These are phyloP conservation scores for Trypanosoma mega DNA, from an alignment of 208 protist species.

Conservation along the genomic window DNA sequence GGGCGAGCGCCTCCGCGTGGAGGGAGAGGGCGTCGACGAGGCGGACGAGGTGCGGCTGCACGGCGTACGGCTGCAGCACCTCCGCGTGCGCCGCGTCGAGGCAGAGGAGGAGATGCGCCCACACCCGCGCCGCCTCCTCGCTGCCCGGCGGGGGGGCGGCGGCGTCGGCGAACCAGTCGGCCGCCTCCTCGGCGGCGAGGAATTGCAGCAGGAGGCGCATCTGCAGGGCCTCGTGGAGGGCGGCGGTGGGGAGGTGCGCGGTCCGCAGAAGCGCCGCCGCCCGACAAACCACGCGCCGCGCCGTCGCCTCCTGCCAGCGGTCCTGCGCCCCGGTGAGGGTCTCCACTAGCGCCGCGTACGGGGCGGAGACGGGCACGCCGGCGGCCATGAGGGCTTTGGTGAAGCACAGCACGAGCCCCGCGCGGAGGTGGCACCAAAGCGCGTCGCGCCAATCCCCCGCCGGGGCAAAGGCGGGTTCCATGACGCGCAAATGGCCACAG, in stretches of 20 bases:
- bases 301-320: conserved; percentile 49
- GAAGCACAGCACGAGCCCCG: conserved; percentile 65
- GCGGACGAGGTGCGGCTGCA: conserved; percentile 53
- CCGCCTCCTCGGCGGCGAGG: conserved; percentile 31
- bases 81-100: conserved; percentile 67
- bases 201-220: conserved; percentile 78
- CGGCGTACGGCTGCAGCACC: conserved; percentile 42
- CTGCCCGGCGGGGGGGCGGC: conserved; percentile 17
- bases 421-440: conserved; percentile 75
- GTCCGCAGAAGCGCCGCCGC: conserved; percentile 41
- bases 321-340: conserved; percentile 44
- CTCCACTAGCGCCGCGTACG: conserved; percentile 39
- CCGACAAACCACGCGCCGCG: conserved; percentile 35
- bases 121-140: conserved; percentile 43
- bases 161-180: conserved; percentile 47
- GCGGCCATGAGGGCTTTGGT: conserved; percentile 60
- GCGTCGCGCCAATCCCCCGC: conserved; percentile 60
- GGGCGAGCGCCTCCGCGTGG: conserved; percentile 50
- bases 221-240: conserved; percentile 66
- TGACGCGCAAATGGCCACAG: conserved; percentile 65
- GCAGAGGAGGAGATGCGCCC: conserved; percentile 62
- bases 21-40: conserved; percentile 39
- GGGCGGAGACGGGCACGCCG: conserved; percentile 20
- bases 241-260: conserved; percentile 34
- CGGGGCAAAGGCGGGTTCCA: conserved; percentile 58